Conservation (phyloP, 2,329 filamentous ascomycete genomes). For the Neofusicoccum sp. region DNA sequence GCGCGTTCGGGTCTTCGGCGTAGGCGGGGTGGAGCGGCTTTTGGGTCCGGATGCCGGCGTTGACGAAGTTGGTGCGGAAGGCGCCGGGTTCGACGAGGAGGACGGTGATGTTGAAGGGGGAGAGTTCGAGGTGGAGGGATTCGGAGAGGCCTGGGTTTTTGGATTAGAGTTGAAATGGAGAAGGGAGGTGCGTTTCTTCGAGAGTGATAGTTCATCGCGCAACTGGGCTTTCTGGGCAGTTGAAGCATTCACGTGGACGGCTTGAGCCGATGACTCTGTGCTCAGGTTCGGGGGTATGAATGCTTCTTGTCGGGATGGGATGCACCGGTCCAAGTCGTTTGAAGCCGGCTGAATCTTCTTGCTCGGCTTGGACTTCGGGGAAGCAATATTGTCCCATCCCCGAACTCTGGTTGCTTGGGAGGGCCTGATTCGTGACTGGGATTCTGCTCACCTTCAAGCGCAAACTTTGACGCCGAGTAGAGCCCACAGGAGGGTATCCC, state of each 20-base stretch:
- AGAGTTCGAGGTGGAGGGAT: not conserved
- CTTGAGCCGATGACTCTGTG: too few species aligned
- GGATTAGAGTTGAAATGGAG: too few species aligned
- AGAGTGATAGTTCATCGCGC: too few species aligned
- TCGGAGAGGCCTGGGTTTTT: not conserved
- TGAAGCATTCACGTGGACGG: too few species aligned
- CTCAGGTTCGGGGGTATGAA: too few species aligned
- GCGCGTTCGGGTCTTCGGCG: conserved; percentile 39
- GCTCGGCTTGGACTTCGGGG: not conserved
- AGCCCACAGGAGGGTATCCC: conserved; percentile 44
- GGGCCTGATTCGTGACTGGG: too few species aligned
- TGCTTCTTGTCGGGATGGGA: too few species aligned
- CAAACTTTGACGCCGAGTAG: conserved; percentile 53
- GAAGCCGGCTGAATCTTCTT: not conserved
- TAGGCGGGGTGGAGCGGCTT: conserved; percentile 35
- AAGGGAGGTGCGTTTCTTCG: too few species aligned
- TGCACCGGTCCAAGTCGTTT: too few species aligned
- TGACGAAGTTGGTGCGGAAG: conserved; percentile 31
- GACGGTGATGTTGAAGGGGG: conserved; percentile 1
- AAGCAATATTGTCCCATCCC: not conserved
- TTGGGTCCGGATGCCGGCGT: conserved; percentile 18
- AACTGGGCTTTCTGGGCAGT: too few species aligned
- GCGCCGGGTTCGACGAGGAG: conserved; percentile 15
- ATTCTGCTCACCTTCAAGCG: not conserved
- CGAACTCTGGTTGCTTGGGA: too few species aligned